phyloP scores from a whole-genome alignment of 2,329 filamentous ascomycete species.

The Arachnomyces sp. region DNA sequence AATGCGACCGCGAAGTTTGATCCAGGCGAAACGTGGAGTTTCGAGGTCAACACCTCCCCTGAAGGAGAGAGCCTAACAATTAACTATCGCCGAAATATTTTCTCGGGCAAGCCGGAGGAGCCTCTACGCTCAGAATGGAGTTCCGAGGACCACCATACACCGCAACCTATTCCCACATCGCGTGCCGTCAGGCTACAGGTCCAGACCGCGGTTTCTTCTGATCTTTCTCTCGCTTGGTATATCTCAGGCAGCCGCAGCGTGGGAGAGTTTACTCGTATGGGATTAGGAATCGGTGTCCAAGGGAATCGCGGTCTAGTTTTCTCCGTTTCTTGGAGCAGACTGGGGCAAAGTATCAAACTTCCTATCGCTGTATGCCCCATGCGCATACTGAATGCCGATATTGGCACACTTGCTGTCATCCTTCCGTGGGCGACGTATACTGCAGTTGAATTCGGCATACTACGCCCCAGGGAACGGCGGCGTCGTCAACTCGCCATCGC shows the following conservation, averaged over 20 bases:
- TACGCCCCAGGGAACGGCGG: constrained; percentile 31
- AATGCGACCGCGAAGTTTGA: constrained; percentile 15
- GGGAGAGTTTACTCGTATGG: constrained; percentile 31
- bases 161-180: constrained; percentile 20
- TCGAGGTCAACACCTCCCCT: constrained; percentile 23
- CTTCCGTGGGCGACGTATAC: constrained; percentile 35
- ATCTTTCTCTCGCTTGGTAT: constrained; percentile 26
- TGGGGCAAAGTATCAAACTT: constrained; percentile 33
- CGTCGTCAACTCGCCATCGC: constrained; percentile 27
- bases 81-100: constrained; percentile 31
- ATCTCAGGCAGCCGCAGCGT: constrained; percentile 30
- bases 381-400: constrained; percentile 25
- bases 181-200: constrained; percentile 31
- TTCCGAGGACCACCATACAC: constrained; percentile 30
- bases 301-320: constrained; percentile 28
- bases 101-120: constrained; percentile 27
- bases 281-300: constrained; percentile 32
- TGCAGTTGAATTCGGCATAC: constrained; percentile 34
- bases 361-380: constrained; percentile 32
- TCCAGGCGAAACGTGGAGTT: constrained; percentile 28
- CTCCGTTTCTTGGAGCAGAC: constrained; percentile 32
- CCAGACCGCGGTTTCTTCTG: constrained; percentile 17
- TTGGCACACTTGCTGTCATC: constrained; percentile 27
- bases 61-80: constrained; percentile 21
- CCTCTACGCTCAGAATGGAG: constrained; percentile 33